A percentile compares a stretch with the other conserved stretches of the same genome.
Evolutionary conservation across 2,329 filamentous ascomycete genomes (phyloP).

Genomic region (Furcasterigmium sp.): DNA sequence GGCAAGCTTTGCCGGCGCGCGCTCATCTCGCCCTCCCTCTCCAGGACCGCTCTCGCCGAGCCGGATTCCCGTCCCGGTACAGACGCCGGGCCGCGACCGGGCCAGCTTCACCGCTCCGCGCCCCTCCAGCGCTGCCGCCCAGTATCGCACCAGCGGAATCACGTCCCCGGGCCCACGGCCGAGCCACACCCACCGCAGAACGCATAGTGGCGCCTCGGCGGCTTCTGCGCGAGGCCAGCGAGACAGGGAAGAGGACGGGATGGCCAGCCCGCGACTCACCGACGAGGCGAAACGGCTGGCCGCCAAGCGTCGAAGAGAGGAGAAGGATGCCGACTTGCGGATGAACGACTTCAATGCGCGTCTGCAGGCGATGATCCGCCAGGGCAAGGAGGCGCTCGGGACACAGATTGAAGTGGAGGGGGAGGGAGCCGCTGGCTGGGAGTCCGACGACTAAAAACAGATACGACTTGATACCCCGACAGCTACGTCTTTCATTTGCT

Average conservation of each 20-base stretch:
- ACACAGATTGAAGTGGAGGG: constrained; percentile 62
- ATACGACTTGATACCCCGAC: constrained; percentile 10
- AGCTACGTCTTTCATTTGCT: constrained; percentile 2
- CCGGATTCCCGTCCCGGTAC: constrained; percentile 35
- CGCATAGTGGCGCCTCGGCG: constrained; percentile 37
- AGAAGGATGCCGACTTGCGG: constrained; percentile 72
- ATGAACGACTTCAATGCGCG: constrained; percentile 76
- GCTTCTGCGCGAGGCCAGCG: constrained; percentile 24
- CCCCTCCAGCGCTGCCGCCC: constrained; percentile 11
- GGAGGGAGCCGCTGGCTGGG: constrained; percentile 31
- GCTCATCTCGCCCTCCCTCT: constrained; percentile 28
- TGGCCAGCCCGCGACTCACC: constrained; percentile 46
- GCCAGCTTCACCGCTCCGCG: constrained; percentile 8
- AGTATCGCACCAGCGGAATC: constrained; percentile 14
- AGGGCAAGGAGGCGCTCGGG: constrained; percentile 82
- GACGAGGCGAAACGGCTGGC: constrained; percentile 70
- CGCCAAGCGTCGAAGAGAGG: constrained; percentile 65
- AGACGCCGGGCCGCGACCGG: constrained; percentile 7
- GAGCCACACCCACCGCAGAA: constrained; percentile 33
- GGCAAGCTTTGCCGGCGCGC: constrained; percentile 49
- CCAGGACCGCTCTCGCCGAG: constrained; percentile 29
- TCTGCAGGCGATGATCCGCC: constrained; percentile 79
- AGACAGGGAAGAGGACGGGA: constrained; percentile 15
- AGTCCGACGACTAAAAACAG: constrained; percentile 27
- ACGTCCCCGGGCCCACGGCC: constrained; percentile 12